Base-by-base conservation (phyloP, 257 asterid species). In the Fraxinus excelsior region DNA sequence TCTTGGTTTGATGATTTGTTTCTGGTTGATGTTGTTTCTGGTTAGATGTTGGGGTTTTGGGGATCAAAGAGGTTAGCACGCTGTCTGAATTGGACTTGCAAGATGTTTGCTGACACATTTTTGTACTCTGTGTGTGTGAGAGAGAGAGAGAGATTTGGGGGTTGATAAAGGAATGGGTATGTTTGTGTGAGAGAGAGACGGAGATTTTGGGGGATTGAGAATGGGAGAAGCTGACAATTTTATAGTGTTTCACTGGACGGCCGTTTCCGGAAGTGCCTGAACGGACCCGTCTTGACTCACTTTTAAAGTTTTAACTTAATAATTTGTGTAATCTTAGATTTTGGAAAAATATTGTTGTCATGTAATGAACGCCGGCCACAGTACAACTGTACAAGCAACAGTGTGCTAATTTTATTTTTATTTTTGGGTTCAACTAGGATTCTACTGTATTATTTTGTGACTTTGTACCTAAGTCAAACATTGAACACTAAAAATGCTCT, bases 31-130 rank as follows among this genome's bases (percentile, higher is more conserved):
- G 88, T 84, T 74, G 82, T 83, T 84, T 21, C 77, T 84, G 78
- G 88, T 86, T 77, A 42, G 87, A 35, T 49, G 77, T 49, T 21
- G 75, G 49, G 51, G 68, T 76, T 71, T 78, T 69, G 73, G 64
- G 64, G 6, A 19, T 53, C 64, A 53, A n/a, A n/a, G 64, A 1
- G 64, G 26, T 53, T 53, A 19, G n/a, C 64, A 6, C 1, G 64
- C 9, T 60, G 67, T 60, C 32, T 60, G 67, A 60, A 60, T 60
- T 60, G 67, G 31, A 60, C 67, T 60, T 3, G 67, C 26, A 18
- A 53, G 44, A 62, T 72, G 80, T 78, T 64, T 77, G 88, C 70
- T 87, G 88, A 81, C 91, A 88, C 94, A 90, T 85, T 68, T 32
- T 25, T 53, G 29, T 60, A 25, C 16, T 23, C 0, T 60, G 13